Base-by-base conservation (phyloP, 768 basidiomycete genomes). In the Lactifluus subvellereus region DNA sequence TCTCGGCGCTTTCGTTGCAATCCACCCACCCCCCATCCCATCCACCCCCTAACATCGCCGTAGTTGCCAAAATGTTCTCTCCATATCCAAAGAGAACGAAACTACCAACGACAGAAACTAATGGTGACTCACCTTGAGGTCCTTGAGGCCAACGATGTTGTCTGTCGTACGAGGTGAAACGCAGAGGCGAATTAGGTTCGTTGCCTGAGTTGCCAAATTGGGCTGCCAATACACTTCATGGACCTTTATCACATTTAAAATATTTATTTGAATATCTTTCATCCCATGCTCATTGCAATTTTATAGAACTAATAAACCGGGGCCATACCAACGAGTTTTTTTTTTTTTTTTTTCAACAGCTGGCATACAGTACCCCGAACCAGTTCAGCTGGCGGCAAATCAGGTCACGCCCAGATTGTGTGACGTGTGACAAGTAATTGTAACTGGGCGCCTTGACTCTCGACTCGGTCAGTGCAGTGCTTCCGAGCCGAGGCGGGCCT, bases 131-230 rank as follows among this genome's bases (percentile, higher is more conserved):
- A 60, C 63, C 59, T 60, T 55, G 9, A 33, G 30, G 20, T 48
- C 20, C 54, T 43, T 40, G 18, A 38, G 13, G 37, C 37, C 43
- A 20, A 53, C 43, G 3, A 48, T 16, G 9, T 38, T 62, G 53
- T 8, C 13, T 50, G 43, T 59, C 10, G 16, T 33, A 20, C 14
- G 18, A 20, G 38, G 33, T 18, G 47, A 48, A 40, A 54, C 20
- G 22, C 14, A 27, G 30, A 6, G 10, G n/a, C 16, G 32, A 33
- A 60, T 60, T 56, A 64, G 48, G 63, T 64, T 64, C 50, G 52
- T 32, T 43, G 37, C n/a, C 38, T 11, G 13, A 40, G 30, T 43
- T 50, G 43, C 57, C 62, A 11, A 59, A 58, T 63, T 38, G 2
- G 51, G 37, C 6, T 54, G 16, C 10, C 13, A 40, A 10, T 40